Evolutionary conservation across 1,139 yeast species (phyloP), one percentile per base, ranked within the genome.

Genomic region (Zygosaccharomyces sapae): DNA sequence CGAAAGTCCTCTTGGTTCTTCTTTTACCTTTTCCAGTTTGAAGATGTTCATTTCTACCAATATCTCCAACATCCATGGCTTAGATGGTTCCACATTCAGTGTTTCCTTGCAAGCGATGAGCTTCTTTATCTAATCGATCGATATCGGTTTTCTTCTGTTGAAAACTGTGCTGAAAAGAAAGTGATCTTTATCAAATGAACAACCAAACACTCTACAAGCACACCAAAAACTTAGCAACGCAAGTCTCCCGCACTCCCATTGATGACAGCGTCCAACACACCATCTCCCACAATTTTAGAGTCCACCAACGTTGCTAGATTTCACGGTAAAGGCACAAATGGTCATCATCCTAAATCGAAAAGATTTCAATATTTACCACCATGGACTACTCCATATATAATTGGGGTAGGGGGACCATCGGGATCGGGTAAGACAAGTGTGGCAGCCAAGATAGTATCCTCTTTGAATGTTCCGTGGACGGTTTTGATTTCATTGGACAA

Each of bases 381-480:
- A 20, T 92, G 97, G 97, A 83, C 88, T 1, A 89, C 88, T 51
- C 97, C 97, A 0, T 92, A 89, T 62, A 82, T 92, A 44, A 90
- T 92, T 53, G 98, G 97, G 5, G 80, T 92, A 16, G 97, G 97
- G 0, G 98, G 98, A 1, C 81, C 86, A 47, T 85, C 95, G 19
- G 98, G 97, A 1, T 86, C 96, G 0, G 98, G 98, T 2, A 92
- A 92, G 64, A 92, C 98, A 0, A 85, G 96, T 27, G 86, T 92
- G 22, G 94, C 97, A 0, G 83, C 88, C 43, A 78, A 80, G 54
- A 84, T 92, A 56, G 87, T 90, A 49, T 79, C 83, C 49, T 81
- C 82, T 52, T 76, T 90, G 56, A 76, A 88, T 68, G 89, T 88
- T 48, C 97, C 98, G 0, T 90, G 97, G 97, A 88, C 97, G 0